A percentile compares a stretch with the other conserved stretches of the same genome.
These are phyloP conservation scores for Pseudevernia furfuracea DNA, from an alignment of 495 filamentous ascomycete species.

Conservation along the genomic window DNA sequence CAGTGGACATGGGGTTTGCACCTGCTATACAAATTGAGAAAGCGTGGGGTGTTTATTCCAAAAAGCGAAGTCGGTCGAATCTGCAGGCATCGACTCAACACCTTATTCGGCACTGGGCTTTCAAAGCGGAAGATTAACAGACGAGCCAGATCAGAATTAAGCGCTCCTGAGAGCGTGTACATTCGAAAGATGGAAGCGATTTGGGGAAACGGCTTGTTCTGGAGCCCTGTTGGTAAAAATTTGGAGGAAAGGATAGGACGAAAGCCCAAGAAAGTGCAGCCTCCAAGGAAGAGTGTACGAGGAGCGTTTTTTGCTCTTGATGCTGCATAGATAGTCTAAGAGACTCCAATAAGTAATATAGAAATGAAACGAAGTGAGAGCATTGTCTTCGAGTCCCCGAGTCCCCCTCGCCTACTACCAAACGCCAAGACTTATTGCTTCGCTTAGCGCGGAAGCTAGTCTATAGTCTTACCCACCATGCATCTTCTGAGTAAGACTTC, in stretches of 20 bases:
- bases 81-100: conserved; percentile 42
- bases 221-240: background rate
- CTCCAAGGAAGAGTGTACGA: background rate
- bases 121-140: conserved; percentile 32
- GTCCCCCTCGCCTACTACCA: too few species aligned
- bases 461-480: background rate
- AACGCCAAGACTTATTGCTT: background rate
- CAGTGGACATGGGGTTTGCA: conserved; percentile 44
- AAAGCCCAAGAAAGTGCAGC: background rate
- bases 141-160: conserved; percentile 3
- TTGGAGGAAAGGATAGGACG: background rate
- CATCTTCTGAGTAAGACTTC: background rate
- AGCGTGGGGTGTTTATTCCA: conserved; percentile 41
- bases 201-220: conserved; percentile 26
- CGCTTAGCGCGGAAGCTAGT: background rate
- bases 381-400: too few species aligned
- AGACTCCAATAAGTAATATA: background rate
- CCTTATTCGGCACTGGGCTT: conserved; percentile 39
- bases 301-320: background rate
- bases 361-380: background rate
- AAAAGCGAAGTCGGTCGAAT: conserved; percentile 33
- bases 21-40: conserved; percentile 43
- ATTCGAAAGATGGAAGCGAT: conserved; percentile 26
- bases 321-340: background rate
- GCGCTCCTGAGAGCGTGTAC: conserved; percentile 17